These are phyloP conservation scores for Achaetomiella virescens DNA, from an alignment of 495 filamentous ascomycete genomes.

Conservation along the genomic window DNA sequence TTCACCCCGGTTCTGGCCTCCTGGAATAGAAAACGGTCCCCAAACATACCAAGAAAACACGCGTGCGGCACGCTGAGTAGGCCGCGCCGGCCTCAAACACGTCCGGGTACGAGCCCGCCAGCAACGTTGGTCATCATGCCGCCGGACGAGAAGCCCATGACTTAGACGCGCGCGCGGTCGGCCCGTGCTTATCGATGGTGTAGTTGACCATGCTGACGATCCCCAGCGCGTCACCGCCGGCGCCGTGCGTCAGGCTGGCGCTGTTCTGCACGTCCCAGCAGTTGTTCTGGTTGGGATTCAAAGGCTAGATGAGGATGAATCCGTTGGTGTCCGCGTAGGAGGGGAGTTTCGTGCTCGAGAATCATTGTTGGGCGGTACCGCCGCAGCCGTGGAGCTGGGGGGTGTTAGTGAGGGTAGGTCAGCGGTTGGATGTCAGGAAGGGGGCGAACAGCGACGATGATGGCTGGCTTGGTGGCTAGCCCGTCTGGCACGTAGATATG, in stretches of 20 bases:
- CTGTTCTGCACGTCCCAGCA: conserved; percentile 52
- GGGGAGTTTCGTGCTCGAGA: conserved; percentile 29
- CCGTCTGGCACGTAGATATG: conserved; percentile 39
- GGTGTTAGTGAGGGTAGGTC: background rate
- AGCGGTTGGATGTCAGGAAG: background rate
- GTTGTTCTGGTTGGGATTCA: conserved; percentile 40
- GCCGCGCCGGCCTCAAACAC: conserved; percentile 51
- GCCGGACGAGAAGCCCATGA: conserved; percentile 49
- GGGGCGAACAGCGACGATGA: conserved; percentile 27
- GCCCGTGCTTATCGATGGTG: conserved; percentile 42
- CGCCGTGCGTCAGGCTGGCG: conserved; percentile 46
- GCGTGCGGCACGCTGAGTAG: conserved; percentile 48
- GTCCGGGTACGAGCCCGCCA: conserved; percentile 53
- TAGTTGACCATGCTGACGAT: conserved; percentile 55
- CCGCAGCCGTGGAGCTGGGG: conserved; percentile 35
- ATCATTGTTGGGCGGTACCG: conserved; percentile 30
- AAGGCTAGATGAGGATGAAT: conserved; percentile 51
- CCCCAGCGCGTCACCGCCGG: conserved; percentile 46
- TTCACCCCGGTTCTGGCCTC: too few relatives aligned
- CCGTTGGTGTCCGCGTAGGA: conserved; percentile 42
- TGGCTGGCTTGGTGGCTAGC: conserved; percentile 31
- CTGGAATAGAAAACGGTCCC: background rate
- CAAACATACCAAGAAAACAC: conserved; percentile 39
- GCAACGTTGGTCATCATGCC: conserved; percentile 57
- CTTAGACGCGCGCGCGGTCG: conserved; percentile 43